phyloP scores from a whole-genome alignment of 2,329 filamentous ascomycete genomes.

The Phaeosphaeria sp. region DNA sequence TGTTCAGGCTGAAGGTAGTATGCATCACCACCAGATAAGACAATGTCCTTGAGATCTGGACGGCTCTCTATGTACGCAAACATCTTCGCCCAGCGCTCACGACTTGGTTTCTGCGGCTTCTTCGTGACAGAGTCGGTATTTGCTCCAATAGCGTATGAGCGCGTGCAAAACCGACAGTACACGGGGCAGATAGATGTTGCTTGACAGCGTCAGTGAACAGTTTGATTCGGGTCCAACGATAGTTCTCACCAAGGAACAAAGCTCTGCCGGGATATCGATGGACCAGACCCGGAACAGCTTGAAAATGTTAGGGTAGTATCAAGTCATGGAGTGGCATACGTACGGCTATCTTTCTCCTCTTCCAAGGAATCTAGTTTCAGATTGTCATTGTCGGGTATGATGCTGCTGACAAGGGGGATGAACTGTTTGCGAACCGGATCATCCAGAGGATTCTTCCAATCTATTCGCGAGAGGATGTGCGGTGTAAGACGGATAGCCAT shows the following conservation, averaged over 20 bases:
- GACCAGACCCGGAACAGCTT: constrained; percentile 62
- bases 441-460: constrained; percentile 66
- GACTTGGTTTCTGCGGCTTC: constrained; percentile 39
- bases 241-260: constrained; percentile 63
- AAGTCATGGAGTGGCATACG: neutral
- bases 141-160: constrained; percentile 65
- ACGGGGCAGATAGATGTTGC: constrained; percentile 67
- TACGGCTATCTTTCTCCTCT: constrained; percentile 61
- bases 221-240: neutral
- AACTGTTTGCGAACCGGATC: constrained; percentile 69
- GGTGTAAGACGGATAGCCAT: constrained; percentile 69
- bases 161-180: constrained; percentile 69
- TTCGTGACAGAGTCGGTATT: constrained; percentile 60
- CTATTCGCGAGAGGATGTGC: constrained; percentile 64
- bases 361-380: constrained; percentile 65
- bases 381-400: constrained; percentile 62
- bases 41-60: constrained; percentile 63
- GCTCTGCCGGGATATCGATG: constrained; percentile 71
- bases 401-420: constrained; percentile 62
- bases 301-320: constrained; percentile 1
- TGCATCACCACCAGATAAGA: constrained; percentile 68
- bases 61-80: constrained; percentile 63
- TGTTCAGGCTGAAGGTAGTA: constrained; percentile 64
- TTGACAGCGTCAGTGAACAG: constrained; percentile 1
- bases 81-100: constrained; percentile 64